A percentile compares a stretch with the other conserved stretches of the same genome.
Conservation (phyloP, 208 protist species). For the Trypanosoma melophagium region DNA sequence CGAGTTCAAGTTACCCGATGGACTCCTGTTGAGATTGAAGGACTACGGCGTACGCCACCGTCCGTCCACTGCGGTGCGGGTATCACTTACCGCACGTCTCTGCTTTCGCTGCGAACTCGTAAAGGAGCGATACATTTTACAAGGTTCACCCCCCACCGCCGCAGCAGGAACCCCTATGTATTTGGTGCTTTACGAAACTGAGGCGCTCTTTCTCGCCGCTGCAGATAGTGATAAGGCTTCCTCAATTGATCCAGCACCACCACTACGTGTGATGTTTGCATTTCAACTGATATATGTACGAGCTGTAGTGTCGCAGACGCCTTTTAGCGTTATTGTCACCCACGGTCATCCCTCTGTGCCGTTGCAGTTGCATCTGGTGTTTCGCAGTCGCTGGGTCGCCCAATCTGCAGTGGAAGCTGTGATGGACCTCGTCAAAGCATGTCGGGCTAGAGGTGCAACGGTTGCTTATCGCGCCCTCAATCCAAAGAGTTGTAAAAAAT, state of each 20-base stretch:
- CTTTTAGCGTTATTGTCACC: slow-evolving; percentile 48
- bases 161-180: slow-evolving; percentile 44
- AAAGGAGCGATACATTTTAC: slow-evolving; percentile 30
- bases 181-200: slow-evolving; percentile 25
- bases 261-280: slow-evolving; percentile 34
- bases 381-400: slow-evolving; percentile 28
- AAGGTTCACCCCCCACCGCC: slow-evolving; percentile 11
- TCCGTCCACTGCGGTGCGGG: background rate
- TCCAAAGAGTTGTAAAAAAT: slow-evolving; percentile 4
- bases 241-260: background rate
- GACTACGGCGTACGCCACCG: slow-evolving; percentile 11
- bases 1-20: background rate
- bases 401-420: slow-evolving; percentile 29
- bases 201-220: slow-evolving; percentile 24
- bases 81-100: background rate
- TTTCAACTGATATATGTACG: slow-evolving; percentile 46
- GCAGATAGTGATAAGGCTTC: background rate
- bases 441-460: slow-evolving; percentile 32
- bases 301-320: slow-evolving; percentile 15
- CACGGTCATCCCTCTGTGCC: slow-evolving; percentile 30
- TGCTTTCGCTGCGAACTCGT: slow-evolving; percentile 46
- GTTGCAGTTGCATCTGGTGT: slow-evolving; percentile 38
- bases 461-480: slow-evolving; percentile 38
- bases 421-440: slow-evolving; percentile 28
- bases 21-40: background rate